Percentiles rank a stretch among this genome's conserved stretches.
Evolutionary conservation across 192 early-diverging fungal genomes (phyloP).

Genomic region (Mortierella claussenii): DNA sequence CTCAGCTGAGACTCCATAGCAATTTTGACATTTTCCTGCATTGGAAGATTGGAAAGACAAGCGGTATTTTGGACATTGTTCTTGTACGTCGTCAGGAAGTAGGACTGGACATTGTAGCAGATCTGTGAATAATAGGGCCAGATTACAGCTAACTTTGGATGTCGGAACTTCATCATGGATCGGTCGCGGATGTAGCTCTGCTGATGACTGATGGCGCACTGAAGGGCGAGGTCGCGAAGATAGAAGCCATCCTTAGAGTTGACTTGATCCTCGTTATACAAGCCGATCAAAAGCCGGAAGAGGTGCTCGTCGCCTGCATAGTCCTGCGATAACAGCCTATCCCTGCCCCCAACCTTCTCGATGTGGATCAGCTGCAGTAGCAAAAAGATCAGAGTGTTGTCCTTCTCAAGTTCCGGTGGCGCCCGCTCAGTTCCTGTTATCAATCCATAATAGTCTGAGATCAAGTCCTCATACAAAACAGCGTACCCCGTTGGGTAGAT

Average conservation of each 20-base stretch:
- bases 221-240: constrained; percentile 78
- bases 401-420: constrained; percentile 60
- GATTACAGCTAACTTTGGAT: constrained; percentile 71
- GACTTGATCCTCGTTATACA: constrained; percentile 82
- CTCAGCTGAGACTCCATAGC: constrained; percentile 62
- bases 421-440: constrained; percentile 19
- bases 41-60: constrained; percentile 51
- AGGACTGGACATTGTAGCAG: constrained; percentile 63
- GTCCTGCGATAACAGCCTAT: constrained; percentile 69
- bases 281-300: constrained; percentile 72
- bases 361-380: constrained; percentile 77
- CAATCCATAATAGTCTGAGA: constrained; percentile 27
- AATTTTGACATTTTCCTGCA: constrained; percentile 65
- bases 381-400: constrained; percentile 81
- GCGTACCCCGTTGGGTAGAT: constrained; percentile 46
- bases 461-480: constrained; percentile 43
- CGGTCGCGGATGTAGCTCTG: constrained; percentile 69
- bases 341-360: constrained; percentile 64
- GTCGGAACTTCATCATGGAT: constrained; percentile 75
- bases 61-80: constrained; percentile 53
- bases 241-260: constrained; percentile 78
- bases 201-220: constrained; percentile 77
- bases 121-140: constrained; percentile 66
- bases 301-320: constrained; percentile 76
- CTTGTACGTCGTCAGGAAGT: constrained; percentile 61